Base-by-base conservation (phyloP, 192 early-diverging fungal species). In the Podochytrium sp. region DNA sequence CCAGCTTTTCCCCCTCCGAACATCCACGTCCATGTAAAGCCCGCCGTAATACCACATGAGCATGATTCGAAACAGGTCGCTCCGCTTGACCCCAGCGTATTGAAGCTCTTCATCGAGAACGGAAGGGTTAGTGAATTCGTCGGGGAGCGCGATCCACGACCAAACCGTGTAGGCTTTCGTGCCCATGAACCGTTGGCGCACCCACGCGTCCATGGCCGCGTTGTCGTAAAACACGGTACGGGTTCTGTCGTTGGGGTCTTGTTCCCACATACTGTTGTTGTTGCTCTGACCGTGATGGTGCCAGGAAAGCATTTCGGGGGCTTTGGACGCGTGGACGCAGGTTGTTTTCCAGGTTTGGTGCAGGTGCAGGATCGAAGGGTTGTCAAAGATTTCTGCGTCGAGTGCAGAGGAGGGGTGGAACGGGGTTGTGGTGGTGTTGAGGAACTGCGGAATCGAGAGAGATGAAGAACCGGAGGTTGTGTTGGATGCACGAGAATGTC, bases 281-380 rank as follows among this genome's bases (percentile, higher is more conserved):
- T n/a, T n/a, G n/a, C n/a, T n/a, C n/a, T n/a, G n/a, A n/a, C n/a
- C n/a, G n/a, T n/a, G n/a, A n/a, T 29, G 55, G 29, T 27, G 55
- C 55, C 55, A 57, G 2, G 55, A 57, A 16, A 27, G 20, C 55
- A 57, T 57, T 57, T 57, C 55, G 12, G 18, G 18, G 20, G 14
- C 23, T 29, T 30, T 57, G 20, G 14, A 12, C 23, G 55, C 14
- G 2, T 20, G 29, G 18, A 57, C 30, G 30, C 55, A 57, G 14
- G 55, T 57, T 1, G 55, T 25, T 57, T 57, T 57, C 55, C 55
- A 57, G 20, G 55, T 57, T 57, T 57, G 55, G 29, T 57, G 55
- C 23, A 57, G 2, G n/a, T n/a, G n/a, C n/a, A n/a, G n/a, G n/a
- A n/a, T n/a, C n/a, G n/a, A n/a, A n/a, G n/a, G n/a, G n/a, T n/a